Percentiles rank a stretch among this genome's conserved stretches.
Evolutionary conservation across 140 eudicot genomes (phyloP).

Genomic region (Anethum foeniculum): DNA sequence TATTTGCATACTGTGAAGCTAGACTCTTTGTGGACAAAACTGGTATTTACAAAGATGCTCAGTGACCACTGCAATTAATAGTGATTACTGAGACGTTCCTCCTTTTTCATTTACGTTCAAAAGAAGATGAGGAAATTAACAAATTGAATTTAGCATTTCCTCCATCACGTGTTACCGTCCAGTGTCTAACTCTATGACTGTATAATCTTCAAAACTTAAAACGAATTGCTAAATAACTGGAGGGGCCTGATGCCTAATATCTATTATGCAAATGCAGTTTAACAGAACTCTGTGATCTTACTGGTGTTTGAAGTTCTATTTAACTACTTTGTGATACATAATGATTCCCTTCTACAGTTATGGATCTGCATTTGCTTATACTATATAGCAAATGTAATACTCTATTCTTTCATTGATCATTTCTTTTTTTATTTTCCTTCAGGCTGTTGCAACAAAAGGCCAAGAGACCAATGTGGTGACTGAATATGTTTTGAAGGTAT

Average conservation of each 20-base stretch:
- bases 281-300: not conserved
- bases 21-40: not conserved
- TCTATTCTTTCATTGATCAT: not conserved
- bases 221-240: not conserved
- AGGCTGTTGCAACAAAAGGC: conserved; percentile 73
- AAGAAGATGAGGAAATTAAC: not conserved
- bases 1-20: no score
- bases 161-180: not conserved
- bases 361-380: not conserved
- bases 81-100: not conserved
- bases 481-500: conserved; percentile 69
- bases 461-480: conserved; percentile 70
- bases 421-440: not conserved
- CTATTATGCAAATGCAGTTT: not conserved
- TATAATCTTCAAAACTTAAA: no score
- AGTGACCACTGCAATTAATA: not conserved
- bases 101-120: not conserved
- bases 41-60: not conserved
- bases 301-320: not conserved
- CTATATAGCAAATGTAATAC: no score
- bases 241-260: not conserved
- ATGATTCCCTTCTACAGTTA: not conserved
- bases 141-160: not conserved
- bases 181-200: not conserved
- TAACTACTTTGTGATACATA: not conserved